phyloP scores from a whole-genome alignment of 202 grass and related monocot genomes.

The Schoenoplectus tabernaemontani region DNA sequence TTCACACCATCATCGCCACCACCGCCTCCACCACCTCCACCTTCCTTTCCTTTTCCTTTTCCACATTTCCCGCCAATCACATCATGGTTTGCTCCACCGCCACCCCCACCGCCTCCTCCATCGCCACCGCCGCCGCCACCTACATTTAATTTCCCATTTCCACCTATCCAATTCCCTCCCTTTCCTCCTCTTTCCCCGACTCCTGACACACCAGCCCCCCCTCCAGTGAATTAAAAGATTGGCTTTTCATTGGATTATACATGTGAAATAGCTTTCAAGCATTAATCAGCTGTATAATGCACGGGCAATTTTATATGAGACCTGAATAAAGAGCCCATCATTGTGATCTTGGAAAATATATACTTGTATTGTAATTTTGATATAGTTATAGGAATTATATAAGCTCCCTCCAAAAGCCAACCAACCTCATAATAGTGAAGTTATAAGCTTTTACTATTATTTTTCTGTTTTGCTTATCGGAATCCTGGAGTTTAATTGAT shows the following conservation, averaged over 20 bases:
- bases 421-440: neutral
- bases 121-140: slow-evolving; percentile 31
- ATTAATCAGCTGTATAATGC: neutral
- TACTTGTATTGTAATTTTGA: neutral
- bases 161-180: slow-evolving; percentile 23
- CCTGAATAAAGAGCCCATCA: neutral
- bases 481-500: neutral
- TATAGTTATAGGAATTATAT: neutral
- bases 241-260: neutral
- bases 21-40: slow-evolving; percentile 24
- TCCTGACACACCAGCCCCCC: slow-evolving; percentile 26
- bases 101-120: neutral
- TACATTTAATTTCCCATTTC: slow-evolving; percentile 39
- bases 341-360: neutral
- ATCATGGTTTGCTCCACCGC: slow-evolving; percentile 31
- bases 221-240: slow-evolving; percentile 20
- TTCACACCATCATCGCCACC: slow-evolving; percentile 30
- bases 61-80: slow-evolving; percentile 46
- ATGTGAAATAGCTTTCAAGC: neutral
- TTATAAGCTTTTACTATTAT: neutral
- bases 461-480: neutral
- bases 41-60: slow-evolving; percentile 32
- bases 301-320: neutral
- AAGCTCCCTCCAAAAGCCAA: neutral
- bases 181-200: slow-evolving; percentile 39